Base-by-base conservation (phyloP, 495 filamentous ascomycete species). In the Trichoderma reesei region DNA sequence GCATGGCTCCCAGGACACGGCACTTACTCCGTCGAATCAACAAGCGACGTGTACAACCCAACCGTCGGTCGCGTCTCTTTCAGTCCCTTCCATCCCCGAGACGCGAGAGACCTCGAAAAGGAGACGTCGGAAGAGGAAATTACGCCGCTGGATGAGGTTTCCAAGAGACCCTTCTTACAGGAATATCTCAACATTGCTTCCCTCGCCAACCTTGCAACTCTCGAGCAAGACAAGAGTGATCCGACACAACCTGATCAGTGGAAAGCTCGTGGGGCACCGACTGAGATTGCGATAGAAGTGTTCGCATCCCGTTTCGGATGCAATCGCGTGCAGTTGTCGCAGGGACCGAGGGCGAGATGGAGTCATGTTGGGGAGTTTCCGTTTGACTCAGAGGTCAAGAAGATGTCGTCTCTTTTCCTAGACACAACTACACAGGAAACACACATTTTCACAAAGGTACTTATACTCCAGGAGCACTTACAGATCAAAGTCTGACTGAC, bases 221-320 rank as follows among this genome's bases (percentile, higher is more conserved):
- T 16, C n/a, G 20, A 62, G 7, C 36, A 62, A 14, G n/a, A 46
- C 6, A 37, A 42, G 13, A 16, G 18, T 39, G 59, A 39, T 39
- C 39, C 34, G 3, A 38, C 74, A 8, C 69, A 74, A 18, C 8
- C 20, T 72, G 16, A 76, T 3, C 75, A 76, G 64, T 89, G 86
- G 86, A 75, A 82, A 62, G 83, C 85, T 36, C 81, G 80, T 36
- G 86, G 86, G 26, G 85, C 88, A 64, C 86, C 86, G 7, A 89
- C 86, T 0, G 85, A 89, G 65, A 86, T 88, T 65, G 86, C 86
- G 10, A 85, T 89, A 63, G 85, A 89, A 67, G 86, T 88, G 1
- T 86, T 89, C 66, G 80, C 85, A 4, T 79, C 75, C 54, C 82
- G 86, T 14, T 86, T 89, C 69, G 74, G 83, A 62, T 83, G 82